Evolutionary conservation across 2,329 filamentous ascomycete genomes (phyloP).

Genomic region (Aureobasidium lini): DNA sequence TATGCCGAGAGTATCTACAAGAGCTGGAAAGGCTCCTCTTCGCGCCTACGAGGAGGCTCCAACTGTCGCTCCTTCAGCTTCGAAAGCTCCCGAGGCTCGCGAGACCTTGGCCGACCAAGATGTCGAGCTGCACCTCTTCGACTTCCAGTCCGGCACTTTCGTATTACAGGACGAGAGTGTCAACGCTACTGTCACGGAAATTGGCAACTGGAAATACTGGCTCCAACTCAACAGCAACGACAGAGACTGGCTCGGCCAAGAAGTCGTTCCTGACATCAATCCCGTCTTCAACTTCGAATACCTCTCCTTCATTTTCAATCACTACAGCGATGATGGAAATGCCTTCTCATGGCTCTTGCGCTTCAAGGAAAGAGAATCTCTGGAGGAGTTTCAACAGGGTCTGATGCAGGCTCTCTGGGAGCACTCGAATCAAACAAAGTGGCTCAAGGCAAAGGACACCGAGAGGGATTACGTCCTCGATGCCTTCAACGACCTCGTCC

Average conservation of each 20-base stretch:
- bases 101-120: constrained; percentile 68
- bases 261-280: constrained; percentile 84
- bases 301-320: constrained; percentile 98
- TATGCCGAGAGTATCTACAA: constrained; percentile 25
- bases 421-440: constrained; percentile 87
- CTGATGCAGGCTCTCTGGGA: constrained; percentile 97
- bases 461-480: constrained; percentile 93
- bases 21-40: constrained; percentile 20
- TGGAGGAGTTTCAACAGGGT: constrained; percentile 86
- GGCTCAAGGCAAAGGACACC: constrained; percentile 84
- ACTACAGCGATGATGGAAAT: constrained; percentile 79
- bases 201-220: constrained; percentile 93
- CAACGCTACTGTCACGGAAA: constrained; percentile 72
- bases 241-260: constrained; percentile 78
- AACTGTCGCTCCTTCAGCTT: constrained; percentile 54
- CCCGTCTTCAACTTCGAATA: constrained; percentile 99
- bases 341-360: constrained; percentile 93
- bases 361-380: constrained; percentile 73
- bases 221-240: constrained; percentile 71
- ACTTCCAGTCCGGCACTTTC: constrained; percentile 81
- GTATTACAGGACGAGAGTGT: constrained; percentile 69
- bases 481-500: constrained; percentile 86
- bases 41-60: constrained; percentile 37
- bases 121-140: constrained; percentile 88
- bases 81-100: constrained; percentile 55